Evolutionary conservation across 441 rosid genomes (phyloP).

Genomic region (Corymbia calophylla): DNA sequence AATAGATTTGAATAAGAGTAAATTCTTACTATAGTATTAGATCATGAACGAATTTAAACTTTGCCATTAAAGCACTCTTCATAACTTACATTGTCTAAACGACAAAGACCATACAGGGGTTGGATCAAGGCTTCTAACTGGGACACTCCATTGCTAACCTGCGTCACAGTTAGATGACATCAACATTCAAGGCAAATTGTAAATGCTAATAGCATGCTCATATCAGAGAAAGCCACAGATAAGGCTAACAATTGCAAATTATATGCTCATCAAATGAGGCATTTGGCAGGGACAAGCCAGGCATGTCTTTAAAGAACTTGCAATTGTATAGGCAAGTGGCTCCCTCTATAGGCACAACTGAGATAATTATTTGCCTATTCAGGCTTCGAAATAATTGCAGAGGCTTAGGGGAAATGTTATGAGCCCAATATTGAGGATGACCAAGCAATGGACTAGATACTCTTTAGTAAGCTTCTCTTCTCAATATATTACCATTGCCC

Average conservation of each 20-base stretch:
- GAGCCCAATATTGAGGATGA: background rate
- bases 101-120: constrained; percentile 67
- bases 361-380: background rate
- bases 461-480: background rate
- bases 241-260: background rate
- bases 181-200: background rate
- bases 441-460: background rate
- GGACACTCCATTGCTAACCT: constrained; percentile 63
- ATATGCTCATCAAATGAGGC: background rate
- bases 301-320: background rate
- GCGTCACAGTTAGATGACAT: constrained; percentile 16
- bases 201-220: background rate
- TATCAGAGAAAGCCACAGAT: background rate
- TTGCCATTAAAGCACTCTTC: background rate
- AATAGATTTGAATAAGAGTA: background rate
- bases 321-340: background rate
- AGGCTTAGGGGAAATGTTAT: background rate
- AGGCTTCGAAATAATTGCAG: background rate
- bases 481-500: background rate
- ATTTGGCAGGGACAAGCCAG: background rate
- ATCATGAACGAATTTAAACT: background rate
- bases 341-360: background rate
- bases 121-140: constrained; percentile 52
- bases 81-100: constrained; percentile 54
- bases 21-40: background rate